These are phyloP conservation scores for Phytophthora macrochlamydospora DNA, from an alignment of 352 stramenopile species.

Conservation along the genomic window DNA sequence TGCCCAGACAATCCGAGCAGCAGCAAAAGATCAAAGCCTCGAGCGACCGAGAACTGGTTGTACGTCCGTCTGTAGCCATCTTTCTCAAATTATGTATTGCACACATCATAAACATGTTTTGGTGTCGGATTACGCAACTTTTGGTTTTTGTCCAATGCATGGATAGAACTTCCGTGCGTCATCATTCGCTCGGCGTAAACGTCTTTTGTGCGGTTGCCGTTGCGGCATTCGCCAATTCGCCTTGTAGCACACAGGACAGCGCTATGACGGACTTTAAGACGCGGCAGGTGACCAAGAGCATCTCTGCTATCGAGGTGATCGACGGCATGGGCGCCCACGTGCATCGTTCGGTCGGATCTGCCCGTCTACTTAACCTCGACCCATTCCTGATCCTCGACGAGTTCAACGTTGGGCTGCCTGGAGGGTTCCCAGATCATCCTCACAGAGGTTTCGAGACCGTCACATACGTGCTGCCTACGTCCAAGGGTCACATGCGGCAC, in stretches of 20 bases:
- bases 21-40: background rate
- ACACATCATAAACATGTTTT: background rate
- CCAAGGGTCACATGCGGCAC: constrained; percentile 84
- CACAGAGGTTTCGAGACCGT: constrained; percentile 92
- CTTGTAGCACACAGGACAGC: background rate
- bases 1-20: background rate
- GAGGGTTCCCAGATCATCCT: constrained; percentile 89
- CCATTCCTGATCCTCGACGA: constrained; percentile 58
- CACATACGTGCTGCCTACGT: constrained; percentile 81
- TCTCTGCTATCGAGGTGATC: constrained; percentile 43
- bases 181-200: background rate
- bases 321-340: constrained; percentile 53
- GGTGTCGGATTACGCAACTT: constrained; percentile 2
- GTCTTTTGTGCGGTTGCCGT: too few species aligned
- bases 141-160: background rate
- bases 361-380: constrained; percentile 42
- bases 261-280: constrained; percentile 23
- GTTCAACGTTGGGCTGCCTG: constrained; percentile 44
- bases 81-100: background rate
- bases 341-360: constrained; percentile 47
- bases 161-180: background rate
- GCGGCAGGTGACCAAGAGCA: constrained; percentile 46
- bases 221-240: constrained; percentile 12
- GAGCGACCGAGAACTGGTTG: constrained; percentile 20
- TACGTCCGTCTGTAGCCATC: constrained; percentile 35